Percentiles rank a stretch among this genome's conserved stretches.
Conservation (phyloP, 441 rosid genomes). For the Gossypium armourianum region DNA sequence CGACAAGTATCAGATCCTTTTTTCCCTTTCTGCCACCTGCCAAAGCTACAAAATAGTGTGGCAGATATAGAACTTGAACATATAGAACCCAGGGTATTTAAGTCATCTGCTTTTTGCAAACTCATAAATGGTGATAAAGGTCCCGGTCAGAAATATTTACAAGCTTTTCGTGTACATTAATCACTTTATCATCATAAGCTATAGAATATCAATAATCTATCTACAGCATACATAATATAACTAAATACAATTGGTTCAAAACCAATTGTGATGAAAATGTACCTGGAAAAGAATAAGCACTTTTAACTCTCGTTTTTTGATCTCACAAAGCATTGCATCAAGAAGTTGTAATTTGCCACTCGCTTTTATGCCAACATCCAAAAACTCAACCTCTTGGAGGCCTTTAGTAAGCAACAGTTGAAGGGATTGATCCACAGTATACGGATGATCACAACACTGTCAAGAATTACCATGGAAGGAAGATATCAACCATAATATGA, state of each 20-base stretch:
- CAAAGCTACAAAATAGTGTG: background rate
- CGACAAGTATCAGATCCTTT: background rate
- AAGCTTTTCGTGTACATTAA: background rate
- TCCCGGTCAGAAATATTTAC: background rate
- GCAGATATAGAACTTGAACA: background rate
- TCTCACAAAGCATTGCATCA: constrained; percentile 56
- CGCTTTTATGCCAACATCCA: constrained; percentile 76
- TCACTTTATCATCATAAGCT: background rate
- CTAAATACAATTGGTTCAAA: background rate
- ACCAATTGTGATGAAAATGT: background rate
- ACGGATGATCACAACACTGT: constrained; percentile 95
- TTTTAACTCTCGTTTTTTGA: constrained; percentile 44
- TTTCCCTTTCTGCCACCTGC: background rate
- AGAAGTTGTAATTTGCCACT: constrained; percentile 80
- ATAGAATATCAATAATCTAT: background rate
- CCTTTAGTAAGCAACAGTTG: constrained; percentile 31
- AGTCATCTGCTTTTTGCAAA: background rate
- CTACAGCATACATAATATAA: background rate
- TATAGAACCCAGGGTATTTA: background rate
- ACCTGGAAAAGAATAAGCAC: constrained; percentile 87
- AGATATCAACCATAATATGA: constrained; percentile 5
- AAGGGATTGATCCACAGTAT: constrained; percentile 40
- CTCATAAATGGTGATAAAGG: background rate
- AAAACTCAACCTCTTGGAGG: constrained; percentile 26
- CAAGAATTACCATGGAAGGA: constrained; percentile 20